Evolutionary conservation across 306 rosid species (phyloP).

Genomic region (Lathyrus aphaca): DNA sequence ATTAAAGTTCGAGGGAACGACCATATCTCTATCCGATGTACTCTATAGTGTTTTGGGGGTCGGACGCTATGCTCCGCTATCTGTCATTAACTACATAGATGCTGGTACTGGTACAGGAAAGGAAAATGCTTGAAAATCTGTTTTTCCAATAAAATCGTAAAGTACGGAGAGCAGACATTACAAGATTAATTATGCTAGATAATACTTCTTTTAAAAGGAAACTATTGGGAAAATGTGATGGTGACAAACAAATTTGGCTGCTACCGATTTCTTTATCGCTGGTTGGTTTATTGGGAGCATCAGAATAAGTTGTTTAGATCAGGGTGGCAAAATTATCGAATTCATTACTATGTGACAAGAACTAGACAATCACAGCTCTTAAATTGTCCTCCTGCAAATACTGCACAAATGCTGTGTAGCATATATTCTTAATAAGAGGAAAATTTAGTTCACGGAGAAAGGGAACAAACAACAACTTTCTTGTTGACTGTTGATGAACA

Average conservation of each 20-base stretch:
- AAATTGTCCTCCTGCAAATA: not conserved
- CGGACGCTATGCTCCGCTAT: not conserved
- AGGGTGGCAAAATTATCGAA: constrained; percentile 4
- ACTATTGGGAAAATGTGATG: not conserved
- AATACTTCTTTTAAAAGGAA: constrained; percentile 11
- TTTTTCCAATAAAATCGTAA: not conserved
- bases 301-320: not conserved
- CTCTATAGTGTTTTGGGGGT: not conserved
- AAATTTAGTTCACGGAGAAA: constrained; percentile 23
- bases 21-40: not conserved
- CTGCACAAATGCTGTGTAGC: constrained; percentile 1
- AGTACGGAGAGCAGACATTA: constrained; percentile 27
- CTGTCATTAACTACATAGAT: not conserved
- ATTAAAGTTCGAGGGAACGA: not conserved
- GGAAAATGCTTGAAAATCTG: constrained; percentile 31
- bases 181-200: constrained; percentile 17
- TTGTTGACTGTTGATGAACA: constrained; percentile 8
- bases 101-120: constrained; percentile 15
- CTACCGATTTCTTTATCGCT: not conserved
- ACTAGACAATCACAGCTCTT: not conserved
- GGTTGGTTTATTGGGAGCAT: constrained; percentile 7
- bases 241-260: constrained; percentile 4
- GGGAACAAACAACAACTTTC: constrained; percentile 31
- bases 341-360: not conserved
- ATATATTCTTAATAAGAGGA: constrained; percentile 20